Conservation (phyloP, 1,284 basidiomycete species). For the Trichosporon coremiiforme region DNA sequence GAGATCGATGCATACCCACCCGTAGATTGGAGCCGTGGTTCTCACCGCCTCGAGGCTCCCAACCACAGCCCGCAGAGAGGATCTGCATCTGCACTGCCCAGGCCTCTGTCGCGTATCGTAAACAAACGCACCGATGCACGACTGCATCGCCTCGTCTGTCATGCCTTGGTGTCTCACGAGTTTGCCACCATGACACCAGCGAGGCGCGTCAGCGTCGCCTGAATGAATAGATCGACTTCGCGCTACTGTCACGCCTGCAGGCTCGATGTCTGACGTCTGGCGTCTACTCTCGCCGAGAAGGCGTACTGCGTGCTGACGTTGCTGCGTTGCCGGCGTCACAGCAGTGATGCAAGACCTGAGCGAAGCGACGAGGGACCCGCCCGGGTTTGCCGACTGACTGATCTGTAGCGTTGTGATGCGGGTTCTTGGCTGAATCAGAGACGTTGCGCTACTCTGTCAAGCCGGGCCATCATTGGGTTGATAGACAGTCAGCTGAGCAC, state of each 20-base stretch:
- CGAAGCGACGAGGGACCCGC: background rate
- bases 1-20: background rate
- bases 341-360: background rate
- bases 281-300: too few species aligned
- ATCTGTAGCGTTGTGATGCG: too few species aligned
- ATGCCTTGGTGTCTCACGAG: background rate
- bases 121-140: background rate
- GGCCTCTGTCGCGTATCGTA: background rate
- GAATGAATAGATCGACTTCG: background rate
- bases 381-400: background rate
- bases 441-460: too few species aligned
- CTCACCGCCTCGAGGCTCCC: background rate
- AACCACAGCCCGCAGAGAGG: too few species aligned
- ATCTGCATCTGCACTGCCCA: slow-evolving; percentile 2
- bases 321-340: background rate
- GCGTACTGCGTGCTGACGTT: too few species aligned
- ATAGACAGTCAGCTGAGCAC: slow-evolving; percentile 15
- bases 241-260: background rate
- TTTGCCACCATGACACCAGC: background rate
- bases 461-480: background rate
- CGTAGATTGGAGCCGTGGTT: background rate
- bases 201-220: background rate
- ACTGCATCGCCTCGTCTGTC: background rate
- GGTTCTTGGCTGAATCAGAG: slow-evolving; percentile 6
- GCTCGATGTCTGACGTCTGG: background rate